Conservation (phyloP, 129 eudicot species). For the Ambrosia artemisiifolia region DNA sequence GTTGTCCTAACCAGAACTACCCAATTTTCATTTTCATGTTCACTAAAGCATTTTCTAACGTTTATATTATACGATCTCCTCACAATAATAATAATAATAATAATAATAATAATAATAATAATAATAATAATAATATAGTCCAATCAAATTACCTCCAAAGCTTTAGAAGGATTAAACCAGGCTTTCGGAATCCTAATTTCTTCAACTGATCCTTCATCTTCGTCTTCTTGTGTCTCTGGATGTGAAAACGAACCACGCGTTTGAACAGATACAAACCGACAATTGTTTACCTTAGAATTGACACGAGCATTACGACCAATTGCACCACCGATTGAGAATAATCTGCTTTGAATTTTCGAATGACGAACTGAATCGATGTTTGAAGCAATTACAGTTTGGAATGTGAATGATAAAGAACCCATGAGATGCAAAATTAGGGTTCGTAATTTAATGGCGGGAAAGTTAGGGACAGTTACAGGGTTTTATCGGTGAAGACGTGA, state of each 20-base stretch:
- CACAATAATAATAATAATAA: not conserved
- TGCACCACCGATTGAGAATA: conserved; percentile 6
- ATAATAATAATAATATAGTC: not conserved
- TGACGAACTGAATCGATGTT: conserved; percentile 8
- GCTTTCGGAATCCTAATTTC: conserved; percentile 55
- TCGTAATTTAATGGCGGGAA: conserved; percentile 43
- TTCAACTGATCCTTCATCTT: conserved; percentile 44
- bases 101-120: not conserved
- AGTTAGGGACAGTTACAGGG: conserved; percentile 12
- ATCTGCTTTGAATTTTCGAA: conserved; percentile 14
- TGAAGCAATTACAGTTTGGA: conserved; percentile 20
- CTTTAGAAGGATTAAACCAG: conserved; percentile 64
- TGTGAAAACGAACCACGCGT: conserved; percentile 26
- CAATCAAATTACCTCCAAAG: conserved; percentile 50
- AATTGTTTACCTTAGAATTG: conserved; percentile 3
- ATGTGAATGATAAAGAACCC: conserved; percentile 27
- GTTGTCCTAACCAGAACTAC: too few species aligned
- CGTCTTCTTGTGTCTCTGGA: conserved; percentile 24
- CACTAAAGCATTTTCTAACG: not conserved
- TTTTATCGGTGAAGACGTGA: not conserved
- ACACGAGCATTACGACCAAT: conserved; percentile 11
- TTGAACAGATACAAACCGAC: conserved; percentile 19
- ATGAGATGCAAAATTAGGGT: conserved; percentile 23
- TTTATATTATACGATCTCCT: too few species aligned
- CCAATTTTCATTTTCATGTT: not conserved